Evolutionary conservation across 805 yeast genomes (phyloP), one percentile per base, ranked within the genome.

Genomic region (Metschnikowia lunata): DNA sequence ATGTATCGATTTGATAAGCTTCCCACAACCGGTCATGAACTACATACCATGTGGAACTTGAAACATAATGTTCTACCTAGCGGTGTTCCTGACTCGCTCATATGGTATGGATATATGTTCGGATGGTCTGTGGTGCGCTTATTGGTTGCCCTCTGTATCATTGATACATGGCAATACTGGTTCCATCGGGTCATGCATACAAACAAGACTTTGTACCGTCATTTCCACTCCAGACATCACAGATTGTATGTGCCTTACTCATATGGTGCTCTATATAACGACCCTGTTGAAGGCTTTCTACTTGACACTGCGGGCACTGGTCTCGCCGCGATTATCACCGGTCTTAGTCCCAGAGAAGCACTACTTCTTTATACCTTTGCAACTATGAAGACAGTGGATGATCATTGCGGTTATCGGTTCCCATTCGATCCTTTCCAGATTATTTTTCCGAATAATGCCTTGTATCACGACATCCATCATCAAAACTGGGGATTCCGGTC

Each of bases 401-500:
- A 93, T 64, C 99, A 93, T 67, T 93, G 98, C 65, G 99, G 99
- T n/a, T 93, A 91, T 64, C 81, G 90, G 27, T 72, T 93, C 44
- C 98, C 98, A 12, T 85, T 72, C 63, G 99, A 93, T 64, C 81
- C 90, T 18, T 85, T 93, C 75, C 99, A 93, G 72, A 61, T 80
- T 35, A 45, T 91, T 18, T 93, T 93, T 78, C 98, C 97, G 51
- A 93, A 93, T 69, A 89, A 93, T 61, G 85, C 98, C 11, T 85
- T 89, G 29, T 93, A 89, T 64, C 99, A 93, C 60, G 99, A 93
- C 66, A 90, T 93, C 55, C 99, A 93, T 63, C 99, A 93, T 67
- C 99, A 93, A 73, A 81, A 80, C 57, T 93, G 91, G 74, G 99
- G 99, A 32, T 82, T 93, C 67, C 88, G 88, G 71, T 81, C 84